A percentile compares a stretch with the other conserved stretches of the same genome.
Conservation (phyloP, 257 asterid species). For the Anisodus acutangulus region DNA sequence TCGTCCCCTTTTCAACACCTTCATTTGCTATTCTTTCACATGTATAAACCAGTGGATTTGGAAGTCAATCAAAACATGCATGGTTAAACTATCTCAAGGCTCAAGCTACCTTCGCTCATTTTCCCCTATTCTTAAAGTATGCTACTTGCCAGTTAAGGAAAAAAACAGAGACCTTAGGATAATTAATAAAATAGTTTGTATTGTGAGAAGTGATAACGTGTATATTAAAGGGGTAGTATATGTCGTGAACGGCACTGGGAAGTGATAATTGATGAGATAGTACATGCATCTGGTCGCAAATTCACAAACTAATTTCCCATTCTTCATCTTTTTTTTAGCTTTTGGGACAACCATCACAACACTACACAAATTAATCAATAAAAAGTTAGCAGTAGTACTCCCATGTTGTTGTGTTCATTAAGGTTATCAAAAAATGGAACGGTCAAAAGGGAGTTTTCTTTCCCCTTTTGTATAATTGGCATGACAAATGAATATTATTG, state of each 20-base stretch:
- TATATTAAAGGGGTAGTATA: not conserved
- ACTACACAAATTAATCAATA: not conserved
- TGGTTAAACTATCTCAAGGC: no score
- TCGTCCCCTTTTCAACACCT: not conserved
- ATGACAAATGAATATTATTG: not conserved
- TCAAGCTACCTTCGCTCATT: not conserved
- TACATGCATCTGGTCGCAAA: not conserved
- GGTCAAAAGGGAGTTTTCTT: slow-evolving; percentile 27
- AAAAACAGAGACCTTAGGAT: no score
- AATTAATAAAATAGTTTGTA: no score
- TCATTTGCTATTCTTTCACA: no score
- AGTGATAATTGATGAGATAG: not conserved
- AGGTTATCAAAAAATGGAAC: slow-evolving; percentile 19
- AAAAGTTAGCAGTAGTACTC: not conserved
- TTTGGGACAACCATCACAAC: not conserved
- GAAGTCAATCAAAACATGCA: no score
- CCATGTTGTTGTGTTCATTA: not conserved
- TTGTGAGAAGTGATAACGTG: not conserved
- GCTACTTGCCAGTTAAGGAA: no score
- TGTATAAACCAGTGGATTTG: no score
- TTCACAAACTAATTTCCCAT: not conserved
- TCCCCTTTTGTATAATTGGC: slow-evolving; percentile 32
- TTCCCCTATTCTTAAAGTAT: not conserved
- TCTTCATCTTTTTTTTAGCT: no score
- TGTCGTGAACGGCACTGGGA: slow-evolving; percentile 1